A percentile compares a stretch with the other conserved stretches of the same genome.
These are phyloP conservation scores for Tylopilus vinaceipallidus DNA, from an alignment of 768 basidiomycete genomes.

Conservation along the genomic window DNA sequence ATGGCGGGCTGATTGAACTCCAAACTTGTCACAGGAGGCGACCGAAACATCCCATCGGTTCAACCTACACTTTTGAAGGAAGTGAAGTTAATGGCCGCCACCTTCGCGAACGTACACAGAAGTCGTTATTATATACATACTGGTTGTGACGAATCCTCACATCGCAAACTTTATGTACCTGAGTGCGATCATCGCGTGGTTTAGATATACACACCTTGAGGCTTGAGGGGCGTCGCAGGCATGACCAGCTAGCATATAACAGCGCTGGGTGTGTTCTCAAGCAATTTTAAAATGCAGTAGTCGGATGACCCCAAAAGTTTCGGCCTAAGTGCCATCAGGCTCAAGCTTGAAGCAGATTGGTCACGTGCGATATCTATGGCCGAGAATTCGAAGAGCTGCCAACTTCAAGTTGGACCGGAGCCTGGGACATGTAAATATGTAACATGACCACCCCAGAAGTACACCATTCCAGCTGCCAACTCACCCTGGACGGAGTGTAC, in stretches of 20 bases:
- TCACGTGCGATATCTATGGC: too few relatives aligned
- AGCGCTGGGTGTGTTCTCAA: neutral
- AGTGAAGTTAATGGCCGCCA: slow-evolving; percentile 11
- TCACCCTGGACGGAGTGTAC: neutral
- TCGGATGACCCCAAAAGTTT: neutral
- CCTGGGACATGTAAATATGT: neutral
- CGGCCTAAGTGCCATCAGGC: too few relatives aligned
- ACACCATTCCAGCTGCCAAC: neutral
- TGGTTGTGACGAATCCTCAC: neutral
- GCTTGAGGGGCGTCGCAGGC: slow-evolving; percentile 2
- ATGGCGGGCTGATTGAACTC: neutral
- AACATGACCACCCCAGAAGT: neutral
- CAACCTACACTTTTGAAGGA: neutral
- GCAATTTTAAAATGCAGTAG: neutral
- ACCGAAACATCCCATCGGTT: slow-evolving; percentile 1
- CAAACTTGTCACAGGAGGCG: neutral
- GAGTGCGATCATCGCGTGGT: neutral
- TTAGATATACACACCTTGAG: slow-evolving; percentile 6
- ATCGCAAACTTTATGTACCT: slow-evolving; percentile 1
- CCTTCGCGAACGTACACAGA: slow-evolving; percentile 8
- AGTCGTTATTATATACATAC: slow-evolving; percentile 1
- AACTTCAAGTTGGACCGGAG: neutral
- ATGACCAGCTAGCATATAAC: slow-evolving; percentile 1
- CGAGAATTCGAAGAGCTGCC: slow-evolving; percentile 3
- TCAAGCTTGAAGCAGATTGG: too few relatives aligned